phyloP scores from a whole-genome alignment of 495 filamentous ascomycete species.

The Pyrenopolyporus hunteri region DNA sequence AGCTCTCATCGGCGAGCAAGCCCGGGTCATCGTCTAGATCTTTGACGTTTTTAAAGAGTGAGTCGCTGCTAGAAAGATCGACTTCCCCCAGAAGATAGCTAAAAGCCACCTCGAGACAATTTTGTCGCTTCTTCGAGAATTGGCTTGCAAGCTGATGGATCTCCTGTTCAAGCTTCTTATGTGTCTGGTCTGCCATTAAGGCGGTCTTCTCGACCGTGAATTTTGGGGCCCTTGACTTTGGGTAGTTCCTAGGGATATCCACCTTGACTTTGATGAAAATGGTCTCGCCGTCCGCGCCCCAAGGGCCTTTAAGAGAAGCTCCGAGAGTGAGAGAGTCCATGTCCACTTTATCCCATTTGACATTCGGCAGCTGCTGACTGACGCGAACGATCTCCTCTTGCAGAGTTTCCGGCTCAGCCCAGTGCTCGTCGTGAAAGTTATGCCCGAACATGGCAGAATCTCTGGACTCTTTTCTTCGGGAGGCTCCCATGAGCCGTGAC shows the following conservation, averaged over 20 bases:
- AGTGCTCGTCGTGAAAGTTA: constrained; percentile 56
- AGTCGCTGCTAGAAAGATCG: constrained; percentile 73
- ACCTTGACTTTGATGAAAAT: constrained; percentile 81
- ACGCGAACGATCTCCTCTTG: constrained; percentile 89
- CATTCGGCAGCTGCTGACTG: constrained; percentile 80
- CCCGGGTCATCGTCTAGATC: constrained; percentile 68
- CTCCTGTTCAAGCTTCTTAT: constrained; percentile 68
- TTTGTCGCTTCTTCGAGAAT: constrained; percentile 70
- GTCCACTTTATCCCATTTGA: constrained; percentile 85
- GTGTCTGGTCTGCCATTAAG: constrained; percentile 72
- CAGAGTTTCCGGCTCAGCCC: constrained; percentile 79
- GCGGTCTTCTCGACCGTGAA: constrained; percentile 80
- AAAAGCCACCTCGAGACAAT: constrained; percentile 81
- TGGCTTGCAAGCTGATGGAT: constrained; percentile 71
- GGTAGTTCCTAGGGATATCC: constrained; percentile 80
- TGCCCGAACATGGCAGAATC: constrained; percentile 54
- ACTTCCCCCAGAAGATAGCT: constrained; percentile 86
- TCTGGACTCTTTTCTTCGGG: constrained; percentile 46
- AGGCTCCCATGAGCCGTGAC: constrained; percentile 44
- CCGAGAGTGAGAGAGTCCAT: constrained; percentile 72
- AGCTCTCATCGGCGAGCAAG: constrained; percentile 66
- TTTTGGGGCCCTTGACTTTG: constrained; percentile 65
- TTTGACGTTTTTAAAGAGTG: constrained; percentile 67
- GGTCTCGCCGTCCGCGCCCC: constrained; percentile 72
- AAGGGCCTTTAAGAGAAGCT: constrained; percentile 85